Evolutionary conservation across 805 yeast genomes (phyloP).

Genomic region (Saccharomycopsis synnaedendra): DNA sequence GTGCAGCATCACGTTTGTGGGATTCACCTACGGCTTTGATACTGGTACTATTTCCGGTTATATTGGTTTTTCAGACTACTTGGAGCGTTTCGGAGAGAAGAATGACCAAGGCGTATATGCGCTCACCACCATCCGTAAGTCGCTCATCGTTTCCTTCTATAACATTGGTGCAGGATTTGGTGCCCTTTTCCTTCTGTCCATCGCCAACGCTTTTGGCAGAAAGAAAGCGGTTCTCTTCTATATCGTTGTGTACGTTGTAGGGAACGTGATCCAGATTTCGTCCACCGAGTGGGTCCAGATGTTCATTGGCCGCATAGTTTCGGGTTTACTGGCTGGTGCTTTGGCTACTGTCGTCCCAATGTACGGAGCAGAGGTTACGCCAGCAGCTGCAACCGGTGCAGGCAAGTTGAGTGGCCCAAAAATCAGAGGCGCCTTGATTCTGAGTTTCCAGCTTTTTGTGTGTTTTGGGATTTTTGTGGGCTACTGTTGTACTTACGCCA

Average conservation of each 20-base stretch:
- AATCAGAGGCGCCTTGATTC: constrained; percentile 60
- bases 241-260: constrained; percentile 47
- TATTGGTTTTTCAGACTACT: constrained; percentile 50
- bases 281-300: constrained; percentile 53
- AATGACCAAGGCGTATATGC: constrained; percentile 29
- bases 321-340: constrained; percentile 73
- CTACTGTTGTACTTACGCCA: constrained; percentile 55
- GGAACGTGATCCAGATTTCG: constrained; percentile 49
- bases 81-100: constrained; percentile 37
- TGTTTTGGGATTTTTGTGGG: constrained; percentile 65
- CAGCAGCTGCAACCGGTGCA: constrained; percentile 26
- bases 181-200: constrained; percentile 45
- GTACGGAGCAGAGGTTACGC: constrained; percentile 59
- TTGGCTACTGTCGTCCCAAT: constrained; percentile 68
- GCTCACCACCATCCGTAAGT: constrained; percentile 37
- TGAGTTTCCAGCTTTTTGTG: constrained; percentile 58
- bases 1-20: constrained; percentile 59
- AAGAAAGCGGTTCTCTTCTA: constrained; percentile 42
- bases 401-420: constrained; percentile 18
- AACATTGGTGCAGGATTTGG: constrained; percentile 68
- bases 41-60: constrained; percentile 72
- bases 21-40: constrained; percentile 70
- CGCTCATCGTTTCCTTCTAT: constrained; percentile 44
- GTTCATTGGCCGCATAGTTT: constrained; percentile 48
- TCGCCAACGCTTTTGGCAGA: constrained; percentile 53